These are phyloP conservation scores for Lentinula sp. DNA, from an alignment of 768 basidiomycete species.

Conservation along the genomic window DNA sequence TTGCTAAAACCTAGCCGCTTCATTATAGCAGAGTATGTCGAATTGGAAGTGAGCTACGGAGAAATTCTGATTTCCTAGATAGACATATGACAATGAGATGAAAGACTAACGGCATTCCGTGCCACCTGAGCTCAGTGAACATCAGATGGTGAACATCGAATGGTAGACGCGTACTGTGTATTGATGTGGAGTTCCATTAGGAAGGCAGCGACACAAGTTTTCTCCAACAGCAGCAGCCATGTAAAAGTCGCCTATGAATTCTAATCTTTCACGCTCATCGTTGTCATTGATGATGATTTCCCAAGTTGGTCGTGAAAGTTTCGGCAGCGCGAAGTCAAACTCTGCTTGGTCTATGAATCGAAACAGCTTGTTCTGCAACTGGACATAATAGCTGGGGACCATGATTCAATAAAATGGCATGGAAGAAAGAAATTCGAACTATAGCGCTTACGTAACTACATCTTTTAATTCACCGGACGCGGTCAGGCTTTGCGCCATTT, in stretches of 20 bases:
- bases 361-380: conserved; percentile 13
- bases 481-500: background rate
- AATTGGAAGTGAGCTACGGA: conserved; percentile 21
- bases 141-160: background rate
- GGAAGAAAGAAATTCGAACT: background rate
- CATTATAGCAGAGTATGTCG: conserved; percentile 32
- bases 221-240: conserved; percentile 37
- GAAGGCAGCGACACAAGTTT: conserved; percentile 27
- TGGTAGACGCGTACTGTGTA: conserved; percentile 25
- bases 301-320: conserved; percentile 23
- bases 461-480: background rate
- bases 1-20: conserved; percentile 23
- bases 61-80: background rate
- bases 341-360: conserved; percentile 11
- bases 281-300: conserved; percentile 14
- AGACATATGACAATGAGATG: too few relatives aligned
- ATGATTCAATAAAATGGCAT: background rate
- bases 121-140: background rate
- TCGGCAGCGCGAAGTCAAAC: conserved; percentile 25
- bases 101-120: background rate
- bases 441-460: background rate
- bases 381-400: background rate
- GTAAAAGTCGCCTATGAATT: conserved; percentile 39
- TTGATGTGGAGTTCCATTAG: conserved; percentile 24
- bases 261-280: conserved; percentile 32